Percentiles rank a stretch among this genome's conserved stretches.
Evolutionary conservation across 345 rosid genomes (phyloP).

Genomic region (thale cress (Arabidopsis thaliana)): TAIR10.1 NC_003070.9:10214501-10215000

Average conservation of each 20-base stretch:
- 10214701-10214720: slow-evolving; percentile 35
- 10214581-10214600: slow-evolving; percentile 15
- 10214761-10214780: slow-evolving; percentile 23
- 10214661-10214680: slow-evolving; percentile 36
- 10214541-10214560: slow-evolving; percentile 1
- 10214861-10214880: slow-evolving; percentile 45
- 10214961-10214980: slow-evolving; percentile 44
- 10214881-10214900: slow-evolving; percentile 39
- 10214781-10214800: slow-evolving; percentile 27
- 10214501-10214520: slow-evolving; percentile 13
- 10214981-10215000: slow-evolving; percentile 42
- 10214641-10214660: slow-evolving; percentile 43
- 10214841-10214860: slow-evolving; percentile 4
- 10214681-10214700: slow-evolving; percentile 36
- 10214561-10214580: slow-evolving; percentile 16
- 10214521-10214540: slow-evolving; percentile 31
- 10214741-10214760: slow-evolving; percentile 41
- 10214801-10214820: slow-evolving; percentile 3
- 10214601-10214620: slow-evolving; percentile 38
- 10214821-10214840: background rate
- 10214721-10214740: slow-evolving; percentile 29
- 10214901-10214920: slow-evolving; percentile 30
- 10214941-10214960: slow-evolving; percentile 39
- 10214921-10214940: slow-evolving; percentile 25
- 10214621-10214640: slow-evolving; percentile 41